Evolutionary conservation across 257 asterid species (phyloP), one percentile per base, ranked within the genome.

Genomic region (Phtheirospermum japonicum): DNA sequence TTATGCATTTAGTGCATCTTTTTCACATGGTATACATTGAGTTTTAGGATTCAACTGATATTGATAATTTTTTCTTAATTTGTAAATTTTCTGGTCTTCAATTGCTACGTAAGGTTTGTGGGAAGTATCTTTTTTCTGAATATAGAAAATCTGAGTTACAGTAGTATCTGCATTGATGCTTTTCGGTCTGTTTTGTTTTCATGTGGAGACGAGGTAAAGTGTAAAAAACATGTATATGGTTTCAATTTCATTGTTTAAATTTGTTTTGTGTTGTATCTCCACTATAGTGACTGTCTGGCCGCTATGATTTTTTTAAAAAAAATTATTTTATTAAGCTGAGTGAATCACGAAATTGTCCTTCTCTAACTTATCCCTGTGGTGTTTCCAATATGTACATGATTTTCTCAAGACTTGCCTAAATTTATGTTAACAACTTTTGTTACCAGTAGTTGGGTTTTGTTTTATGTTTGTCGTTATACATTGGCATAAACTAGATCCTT

Each of bases 401-500:
- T 23, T 54, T 67, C 32, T 45, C 54, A n/a, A 26, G 54, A 40
- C 55, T 19, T 14, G 9, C 26, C 6, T 34, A 54, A 60, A 20
- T 50, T 12, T 46, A 36, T 33, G 18, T 46, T 2, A 42, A 65
- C 9, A 28, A 16, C 54, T 59, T 18, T 1, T 61, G 34, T 46
- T 34, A 4, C 48, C 13, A 40, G 46, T 30, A 13, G 59, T 51
- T 18, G 46, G 16, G 57, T 9, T n/a, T n/a, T n/a, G n/a, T n/a
- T n/a, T n/a, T n/a, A n/a, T n/a, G n/a, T n/a, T n/a, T n/a, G n/a
- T n/a, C n/a, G n/a, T n/a, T n/a, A n/a, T n/a, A n/a, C n/a, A n/a
- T n/a, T n/a, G n/a, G n/a, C n/a, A n/a, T n/a, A 10, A 68, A 32
- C 5, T 13, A 0, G 33, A 55, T 57, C 19, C 76, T 81, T 63